Conservation (phyloP, 2,329 filamentous ascomycete species). For the Akanthomyces dipterigenus region DNA sequence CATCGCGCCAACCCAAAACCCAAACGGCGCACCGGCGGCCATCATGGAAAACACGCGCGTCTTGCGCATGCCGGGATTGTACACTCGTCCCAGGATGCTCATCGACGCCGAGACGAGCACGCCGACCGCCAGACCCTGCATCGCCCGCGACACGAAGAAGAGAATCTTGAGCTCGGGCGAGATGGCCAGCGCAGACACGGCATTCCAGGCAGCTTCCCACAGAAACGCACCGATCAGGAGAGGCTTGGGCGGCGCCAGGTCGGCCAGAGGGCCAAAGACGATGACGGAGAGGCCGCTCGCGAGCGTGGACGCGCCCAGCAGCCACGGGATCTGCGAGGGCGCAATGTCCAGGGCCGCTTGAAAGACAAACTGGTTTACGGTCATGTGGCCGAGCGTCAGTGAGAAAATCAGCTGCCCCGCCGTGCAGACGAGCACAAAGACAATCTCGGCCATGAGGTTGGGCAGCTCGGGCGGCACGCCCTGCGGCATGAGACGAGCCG, state of each 20-base stretch:
- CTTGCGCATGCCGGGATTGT: slow-evolving; percentile 12
- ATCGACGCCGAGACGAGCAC: slow-evolving; percentile 12
- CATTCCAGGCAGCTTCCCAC: slow-evolving; percentile 13
- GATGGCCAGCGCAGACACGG: slow-evolving; percentile 6
- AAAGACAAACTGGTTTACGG: slow-evolving; percentile 11
- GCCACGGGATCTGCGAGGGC: slow-evolving; percentile 12
- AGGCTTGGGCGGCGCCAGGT: slow-evolving; percentile 12
- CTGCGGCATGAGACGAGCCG: slow-evolving; percentile 8
- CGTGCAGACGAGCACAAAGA: slow-evolving; percentile 13
- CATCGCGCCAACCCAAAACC: slow-evolving; percentile 10
- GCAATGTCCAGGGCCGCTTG: slow-evolving; percentile 8
- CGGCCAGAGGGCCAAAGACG: slow-evolving; percentile 12
- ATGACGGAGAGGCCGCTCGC: slow-evolving; percentile 13
- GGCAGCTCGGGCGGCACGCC: slow-evolving; percentile 11
- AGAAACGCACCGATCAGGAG: slow-evolving; percentile 13
- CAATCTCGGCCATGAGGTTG: slow-evolving; percentile 7
- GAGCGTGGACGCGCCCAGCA: slow-evolving; percentile 10
- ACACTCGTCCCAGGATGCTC: slow-evolving; percentile 12
- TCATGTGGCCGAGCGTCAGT: slow-evolving; percentile 10
- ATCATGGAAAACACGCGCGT: slow-evolving; percentile 12
- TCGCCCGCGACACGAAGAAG: slow-evolving; percentile 11
- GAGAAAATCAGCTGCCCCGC: slow-evolving; percentile 11
- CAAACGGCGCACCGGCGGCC: slow-evolving; percentile 11
- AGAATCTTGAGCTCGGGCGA: slow-evolving; percentile 4
- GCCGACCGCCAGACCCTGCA: slow-evolving; percentile 12